Percentiles rank a stretch among this genome's conserved stretches.
Conservation (phyloP, 495 filamentous ascomycete species). For the Apodospora peruviana region DNA sequence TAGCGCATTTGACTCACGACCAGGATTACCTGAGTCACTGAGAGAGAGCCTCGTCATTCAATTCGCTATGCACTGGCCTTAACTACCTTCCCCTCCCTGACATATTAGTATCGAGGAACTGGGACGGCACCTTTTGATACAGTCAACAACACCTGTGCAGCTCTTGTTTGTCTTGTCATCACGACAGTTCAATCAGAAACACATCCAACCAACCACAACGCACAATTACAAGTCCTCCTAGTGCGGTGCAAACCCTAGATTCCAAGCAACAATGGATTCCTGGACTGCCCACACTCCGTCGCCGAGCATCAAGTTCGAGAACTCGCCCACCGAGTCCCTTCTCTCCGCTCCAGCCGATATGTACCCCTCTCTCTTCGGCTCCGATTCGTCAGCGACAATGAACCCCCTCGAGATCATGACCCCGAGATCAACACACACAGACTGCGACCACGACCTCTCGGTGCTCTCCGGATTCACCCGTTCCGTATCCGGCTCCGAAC, state of each 20-base stretch:
- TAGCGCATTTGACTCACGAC: conserved; percentile 10
- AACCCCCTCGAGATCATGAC: conserved; percentile 43
- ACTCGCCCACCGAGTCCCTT: conserved; percentile 46
- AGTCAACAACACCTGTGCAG: conserved; percentile 6
- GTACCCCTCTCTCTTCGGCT: conserved; percentile 46
- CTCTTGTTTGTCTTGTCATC: conserved; percentile 5
- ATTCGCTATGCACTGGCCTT: conserved; percentile 18
- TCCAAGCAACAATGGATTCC: conserved; percentile 28
- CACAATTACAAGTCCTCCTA: conserved; percentile 32
- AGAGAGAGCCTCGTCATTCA: conserved; percentile 20
- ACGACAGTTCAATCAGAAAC: conserved; percentile 4
- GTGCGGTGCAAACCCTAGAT: not conserved
- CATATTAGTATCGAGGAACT: conserved; percentile 38
- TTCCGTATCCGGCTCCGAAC: not conserved
- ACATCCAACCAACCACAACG: conserved; percentile 3
- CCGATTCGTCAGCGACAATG: conserved; percentile 22
- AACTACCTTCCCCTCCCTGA: conserved; percentile 12
- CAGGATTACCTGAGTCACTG: conserved; percentile 16
- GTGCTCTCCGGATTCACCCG: conserved; percentile 12
- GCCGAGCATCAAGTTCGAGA: conserved; percentile 43
- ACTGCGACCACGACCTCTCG: conserved; percentile 22
- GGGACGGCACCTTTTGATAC: conserved; percentile 40
- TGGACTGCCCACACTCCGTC: conserved; percentile 34
- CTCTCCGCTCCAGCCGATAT: conserved; percentile 46
- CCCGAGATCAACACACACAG: conserved; percentile 29